These are phyloP conservation scores for Tillandsia fasciculata DNA, from an alignment of 176 grass and related monocot species.

Conservation along the genomic window DNA sequence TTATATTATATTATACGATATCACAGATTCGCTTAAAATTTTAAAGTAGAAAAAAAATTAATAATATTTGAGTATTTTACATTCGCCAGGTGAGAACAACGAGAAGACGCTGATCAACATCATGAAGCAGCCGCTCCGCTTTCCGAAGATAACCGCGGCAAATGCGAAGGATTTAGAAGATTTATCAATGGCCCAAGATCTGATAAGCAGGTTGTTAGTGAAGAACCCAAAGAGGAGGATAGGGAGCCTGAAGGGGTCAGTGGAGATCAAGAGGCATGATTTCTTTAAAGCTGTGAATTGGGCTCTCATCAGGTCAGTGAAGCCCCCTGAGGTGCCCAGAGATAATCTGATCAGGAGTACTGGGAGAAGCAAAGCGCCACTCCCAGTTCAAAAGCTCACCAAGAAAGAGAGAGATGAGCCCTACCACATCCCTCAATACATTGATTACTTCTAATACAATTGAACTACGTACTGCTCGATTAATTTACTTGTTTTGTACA, in stretches of 20 bases:
- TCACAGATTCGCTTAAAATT: too few relatives aligned
- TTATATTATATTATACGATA: too few relatives aligned
- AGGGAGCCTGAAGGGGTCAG: conserved; percentile 49
- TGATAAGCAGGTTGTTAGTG: conserved; percentile 51
- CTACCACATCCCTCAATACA: conserved; percentile 24
- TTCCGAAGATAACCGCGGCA: conserved; percentile 23
- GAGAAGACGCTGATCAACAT: conserved; percentile 78
- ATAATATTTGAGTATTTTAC: too few relatives aligned
- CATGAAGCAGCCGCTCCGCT: conserved; percentile 54
- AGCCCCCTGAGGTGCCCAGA: conserved; percentile 56
- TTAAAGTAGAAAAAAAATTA: too few relatives aligned
- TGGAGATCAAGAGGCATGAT: conserved; percentile 70
- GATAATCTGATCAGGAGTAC: conserved; percentile 6
- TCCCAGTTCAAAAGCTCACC: conserved; percentile 20
- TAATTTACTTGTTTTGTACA: too few relatives aligned
- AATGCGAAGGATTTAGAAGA: conserved; percentile 42
- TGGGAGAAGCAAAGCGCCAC: conserved; percentile 12
- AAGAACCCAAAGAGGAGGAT: conserved; percentile 73
- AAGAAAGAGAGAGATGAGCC: conserved; percentile 51
- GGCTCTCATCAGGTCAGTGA: conserved; percentile 82
- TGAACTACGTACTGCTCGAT: too few relatives aligned
- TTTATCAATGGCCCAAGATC: conserved; percentile 39
- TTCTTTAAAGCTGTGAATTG: conserved; percentile 85
- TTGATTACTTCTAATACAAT: conserved; percentile 55
- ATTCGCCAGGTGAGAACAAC: conserved; percentile 36